Evolutionary conservation across 805 yeast genomes (phyloP).

Genomic region (Zygosaccharomyces bailii): DNA sequence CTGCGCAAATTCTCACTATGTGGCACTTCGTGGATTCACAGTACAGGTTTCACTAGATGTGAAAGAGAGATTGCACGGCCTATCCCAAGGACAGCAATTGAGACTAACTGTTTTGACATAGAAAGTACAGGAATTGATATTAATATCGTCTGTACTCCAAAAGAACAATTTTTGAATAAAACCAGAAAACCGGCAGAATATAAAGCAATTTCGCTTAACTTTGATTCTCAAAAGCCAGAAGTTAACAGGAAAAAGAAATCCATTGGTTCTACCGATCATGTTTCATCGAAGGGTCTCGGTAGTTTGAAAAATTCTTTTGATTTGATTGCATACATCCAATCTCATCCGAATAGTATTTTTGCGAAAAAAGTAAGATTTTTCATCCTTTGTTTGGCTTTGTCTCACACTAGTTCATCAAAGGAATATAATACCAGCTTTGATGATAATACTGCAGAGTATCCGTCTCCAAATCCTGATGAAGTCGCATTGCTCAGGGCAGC

Average conservation of each 20-base stretch:
- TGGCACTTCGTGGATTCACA: slow-evolving; percentile 89
- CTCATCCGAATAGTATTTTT: slow-evolving; percentile 65
- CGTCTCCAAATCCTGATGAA: slow-evolving; percentile 96
- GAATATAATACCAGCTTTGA: slow-evolving; percentile 23
- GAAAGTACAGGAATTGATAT: no score
- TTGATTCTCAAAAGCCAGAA: slow-evolving; percentile 53
- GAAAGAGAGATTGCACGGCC: no score
- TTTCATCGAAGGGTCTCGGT: slow-evolving; percentile 20
- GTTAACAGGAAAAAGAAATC: no score
- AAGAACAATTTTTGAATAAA: no score
- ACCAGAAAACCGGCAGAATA: slow-evolving; percentile 38
- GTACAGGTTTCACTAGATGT: slow-evolving; percentile 33
- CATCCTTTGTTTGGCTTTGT: slow-evolving; percentile 74
- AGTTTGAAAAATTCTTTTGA: slow-evolving; percentile 56
- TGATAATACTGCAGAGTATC: slow-evolving; percentile 61
- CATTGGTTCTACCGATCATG: no score
- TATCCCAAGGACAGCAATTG: no score
- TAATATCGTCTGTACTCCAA: no score
- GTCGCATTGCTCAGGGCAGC: slow-evolving; percentile 92
- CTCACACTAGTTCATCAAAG: slow-evolving; percentile 87
- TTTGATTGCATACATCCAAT: slow-evolving; percentile 65
- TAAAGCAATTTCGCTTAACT: slow-evolving; percentile 40
- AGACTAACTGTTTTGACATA: no score
- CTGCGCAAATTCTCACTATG: slow-evolving; percentile 84
- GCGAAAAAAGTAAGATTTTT: slow-evolving; percentile 75